These are phyloP conservation scores for Suhomyces pyralidae DNA, from an alignment of 805 yeast species.

Conservation along the genomic window DNA sequence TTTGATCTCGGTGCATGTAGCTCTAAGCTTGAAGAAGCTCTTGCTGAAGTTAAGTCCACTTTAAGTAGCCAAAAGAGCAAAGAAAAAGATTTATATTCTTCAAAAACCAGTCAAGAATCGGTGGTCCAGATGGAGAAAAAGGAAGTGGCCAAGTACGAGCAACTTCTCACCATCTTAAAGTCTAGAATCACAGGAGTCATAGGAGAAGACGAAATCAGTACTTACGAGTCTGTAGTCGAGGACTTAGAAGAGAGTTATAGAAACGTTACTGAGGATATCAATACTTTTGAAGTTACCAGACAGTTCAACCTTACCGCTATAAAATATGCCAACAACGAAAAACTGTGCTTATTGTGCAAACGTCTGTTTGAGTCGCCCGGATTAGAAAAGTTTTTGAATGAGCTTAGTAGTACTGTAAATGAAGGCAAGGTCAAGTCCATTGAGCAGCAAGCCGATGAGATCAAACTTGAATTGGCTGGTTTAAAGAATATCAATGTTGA, in stretches of 20 bases:
- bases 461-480: slow-evolving; percentile 30
- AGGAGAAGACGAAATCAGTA: slow-evolving; percentile 40
- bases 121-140: background rate
- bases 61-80: background rate
- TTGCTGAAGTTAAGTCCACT: background rate
- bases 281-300: slow-evolving; percentile 65
- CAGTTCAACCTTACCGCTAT: slow-evolving; percentile 71
- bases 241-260: slow-evolving; percentile 63
- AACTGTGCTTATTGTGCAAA: slow-evolving; percentile 70
- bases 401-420: slow-evolving; percentile 28
- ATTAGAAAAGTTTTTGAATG: slow-evolving; percentile 24
- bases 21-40: slow-evolving; percentile 5
- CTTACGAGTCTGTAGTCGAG: slow-evolving; percentile 47
- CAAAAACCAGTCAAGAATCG: background rate
- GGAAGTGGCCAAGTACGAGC: slow-evolving; percentile 3
- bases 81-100: slow-evolving; percentile 1
- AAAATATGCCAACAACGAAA: slow-evolving; percentile 52
- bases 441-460: slow-evolving; percentile 24
- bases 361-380: slow-evolving; percentile 53
- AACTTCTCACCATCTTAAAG: slow-evolving; percentile 3
- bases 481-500: slow-evolving; percentile 29
- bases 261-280: slow-evolving; percentile 59
- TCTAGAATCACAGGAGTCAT: slow-evolving; percentile 23
- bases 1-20: slow-evolving; percentile 15
- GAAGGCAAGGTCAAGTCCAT: slow-evolving; percentile 27